A percentile compares a stretch with the other conserved stretches of the same genome.
phyloP scores from a whole-genome alignment of 306 rosid species.

The Dalbergia cochinchinensis region DNA sequence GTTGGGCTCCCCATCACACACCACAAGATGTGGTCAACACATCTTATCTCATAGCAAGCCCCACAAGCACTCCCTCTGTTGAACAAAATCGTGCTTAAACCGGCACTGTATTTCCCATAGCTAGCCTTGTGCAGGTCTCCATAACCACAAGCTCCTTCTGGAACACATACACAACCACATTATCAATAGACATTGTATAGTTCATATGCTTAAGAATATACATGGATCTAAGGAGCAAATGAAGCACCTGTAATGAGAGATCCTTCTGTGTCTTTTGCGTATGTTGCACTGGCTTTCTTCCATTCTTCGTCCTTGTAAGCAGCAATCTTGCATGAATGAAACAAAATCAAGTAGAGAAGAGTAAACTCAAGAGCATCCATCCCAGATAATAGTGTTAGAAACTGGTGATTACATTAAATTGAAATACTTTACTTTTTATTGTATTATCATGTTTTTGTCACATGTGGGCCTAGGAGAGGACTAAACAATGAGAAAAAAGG shows the following conservation, averaged over 20 bases:
- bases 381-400: conserved; percentile 45
- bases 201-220: background rate
- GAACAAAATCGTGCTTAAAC: conserved; percentile 88
- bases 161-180: conserved; percentile 50
- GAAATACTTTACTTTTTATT: conserved; percentile 27
- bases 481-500: conserved; percentile 46
- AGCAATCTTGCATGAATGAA: conserved; percentile 50
- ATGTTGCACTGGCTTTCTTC: conserved; percentile 93
- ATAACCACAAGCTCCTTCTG: conserved; percentile 99
- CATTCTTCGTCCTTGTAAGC: conserved; percentile 66
- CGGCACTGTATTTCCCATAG: conserved; percentile 85
- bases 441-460: conserved; percentile 34
- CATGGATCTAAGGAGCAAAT: conserved; percentile 41
- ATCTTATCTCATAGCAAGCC: conserved; percentile 92
- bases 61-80: conserved; percentile 89
- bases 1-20: conserved; percentile 91
- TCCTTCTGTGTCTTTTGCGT: conserved; percentile 74
- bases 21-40: conserved; percentile 96
- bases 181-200: conserved; percentile 17
- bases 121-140: conserved; percentile 89
- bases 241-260: conserved; percentile 78
- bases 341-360: conserved; percentile 63
- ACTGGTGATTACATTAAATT: conserved; percentile 46
- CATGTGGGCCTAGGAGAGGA: conserved; percentile 45
- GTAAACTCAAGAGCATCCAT: conserved; percentile 74